phyloP scores from a whole-genome alignment of 805 yeast genomes.

The Teunomyces gatunensis region DNA sequence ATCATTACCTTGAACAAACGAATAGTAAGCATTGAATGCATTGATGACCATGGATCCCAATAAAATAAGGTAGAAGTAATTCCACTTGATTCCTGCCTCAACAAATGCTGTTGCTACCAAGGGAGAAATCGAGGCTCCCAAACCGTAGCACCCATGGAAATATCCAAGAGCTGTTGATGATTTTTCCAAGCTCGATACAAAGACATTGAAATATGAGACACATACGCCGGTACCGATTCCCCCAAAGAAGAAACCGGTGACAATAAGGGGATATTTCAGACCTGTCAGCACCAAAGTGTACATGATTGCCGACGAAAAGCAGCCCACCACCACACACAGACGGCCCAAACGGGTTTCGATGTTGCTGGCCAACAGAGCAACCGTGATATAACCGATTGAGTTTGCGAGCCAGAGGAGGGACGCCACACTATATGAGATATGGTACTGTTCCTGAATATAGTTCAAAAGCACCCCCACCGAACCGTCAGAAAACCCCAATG shows the following conservation, averaged over 20 bases:
- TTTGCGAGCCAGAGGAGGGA: constrained; percentile 22
- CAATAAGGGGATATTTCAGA: constrained; percentile 19
- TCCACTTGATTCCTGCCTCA: constrained; percentile 15
- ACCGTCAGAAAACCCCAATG: constrained; percentile 18
- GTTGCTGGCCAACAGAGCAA: constrained; percentile 15
- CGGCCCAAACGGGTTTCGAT: constrained; percentile 16
- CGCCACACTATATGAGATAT: constrained; percentile 16
- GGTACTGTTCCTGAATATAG: constrained; percentile 18
- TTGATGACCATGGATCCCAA: constrained; percentile 14
- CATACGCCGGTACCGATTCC: constrained; percentile 21
- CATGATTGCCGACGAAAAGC: constrained; percentile 11
- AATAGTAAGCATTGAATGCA: constrained; percentile 5
- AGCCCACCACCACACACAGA: constrained; percentile 14
- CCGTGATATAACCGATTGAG: constrained; percentile 17
- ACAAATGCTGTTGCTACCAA: constrained; percentile 18
- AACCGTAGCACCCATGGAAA: constrained; percentile 23
- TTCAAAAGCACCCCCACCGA: constrained; percentile 23
- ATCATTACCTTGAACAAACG: constrained; percentile 15
- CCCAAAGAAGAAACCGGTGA: constrained; percentile 21
- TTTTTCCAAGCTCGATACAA: constrained; percentile 19
- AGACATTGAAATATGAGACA: constrained; percentile 20
- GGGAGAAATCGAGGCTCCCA: constrained; percentile 25
- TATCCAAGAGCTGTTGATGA: constrained; percentile 17
- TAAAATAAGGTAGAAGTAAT: constrained; percentile 17
- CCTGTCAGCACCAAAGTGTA: constrained; percentile 18